phyloP scores from a whole-genome alignment of 2,329 filamentous ascomycete genomes.

The Epichloe aotearoae region DNA sequence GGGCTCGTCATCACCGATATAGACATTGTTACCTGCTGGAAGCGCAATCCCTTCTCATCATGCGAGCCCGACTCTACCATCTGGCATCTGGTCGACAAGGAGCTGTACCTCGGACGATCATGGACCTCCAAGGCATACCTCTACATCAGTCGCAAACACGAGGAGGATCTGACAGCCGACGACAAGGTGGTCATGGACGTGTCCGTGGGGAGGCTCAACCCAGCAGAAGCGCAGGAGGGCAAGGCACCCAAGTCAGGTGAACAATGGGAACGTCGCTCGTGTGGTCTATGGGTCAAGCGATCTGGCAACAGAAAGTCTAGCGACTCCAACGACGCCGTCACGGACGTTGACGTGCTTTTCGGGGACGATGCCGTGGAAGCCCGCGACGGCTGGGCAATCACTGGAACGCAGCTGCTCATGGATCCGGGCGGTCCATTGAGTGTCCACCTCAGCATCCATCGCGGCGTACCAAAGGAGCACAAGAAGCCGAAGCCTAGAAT shows the following conservation, averaged over 20 bases:
- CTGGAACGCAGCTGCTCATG: slow-evolving; percentile 60
- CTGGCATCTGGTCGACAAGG: slow-evolving; percentile 83
- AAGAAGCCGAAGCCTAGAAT: slow-evolving; percentile 66
- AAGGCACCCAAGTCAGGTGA: slow-evolving; percentile 29
- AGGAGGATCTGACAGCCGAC: slow-evolving; percentile 62
- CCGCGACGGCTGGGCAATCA: slow-evolving; percentile 70
- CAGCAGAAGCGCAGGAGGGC: slow-evolving; percentile 22
- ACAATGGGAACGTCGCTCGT: slow-evolving; percentile 65
- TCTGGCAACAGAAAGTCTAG: slow-evolving; percentile 58
- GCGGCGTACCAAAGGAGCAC: slow-evolving; percentile 50
- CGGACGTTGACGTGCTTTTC: slow-evolving; percentile 74
- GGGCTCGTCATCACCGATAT: slow-evolving; percentile 80
- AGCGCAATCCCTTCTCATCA: slow-evolving; percentile 58
- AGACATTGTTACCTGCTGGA: slow-evolving; percentile 62
- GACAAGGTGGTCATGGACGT: slow-evolving; percentile 75
- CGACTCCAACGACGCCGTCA: slow-evolving; percentile 63
- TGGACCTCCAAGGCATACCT: slow-evolving; percentile 70
- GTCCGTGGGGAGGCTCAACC: slow-evolving; percentile 59
- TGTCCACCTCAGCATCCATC: slow-evolving; percentile 64
- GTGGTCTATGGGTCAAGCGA: slow-evolving; percentile 72
- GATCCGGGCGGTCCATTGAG: slow-evolving; percentile 49
- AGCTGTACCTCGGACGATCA: slow-evolving; percentile 64
- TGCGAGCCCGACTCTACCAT: slow-evolving; percentile 57
- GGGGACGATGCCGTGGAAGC: slow-evolving; percentile 87
- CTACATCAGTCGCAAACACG: slow-evolving; percentile 70